Evolutionary conservation across 495 filamentous ascomycete genomes (phyloP).

Genomic region (Penicilliopsis zonata): DNA sequence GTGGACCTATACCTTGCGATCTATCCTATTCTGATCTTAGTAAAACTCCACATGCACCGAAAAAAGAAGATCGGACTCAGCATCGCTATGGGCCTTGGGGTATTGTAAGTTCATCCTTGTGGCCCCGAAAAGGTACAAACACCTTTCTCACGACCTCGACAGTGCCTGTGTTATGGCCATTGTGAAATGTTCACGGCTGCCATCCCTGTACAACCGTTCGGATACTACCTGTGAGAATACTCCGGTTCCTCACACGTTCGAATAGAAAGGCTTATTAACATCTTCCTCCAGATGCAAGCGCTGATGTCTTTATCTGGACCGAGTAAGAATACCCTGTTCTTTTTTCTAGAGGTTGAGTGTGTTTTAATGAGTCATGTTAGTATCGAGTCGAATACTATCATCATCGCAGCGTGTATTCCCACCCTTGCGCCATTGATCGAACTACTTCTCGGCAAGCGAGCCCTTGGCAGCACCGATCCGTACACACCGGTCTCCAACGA

Average conservation of each 20-base stretch:
- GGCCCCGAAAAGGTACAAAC: too few relatives aligned
- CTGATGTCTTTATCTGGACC: conserved; percentile 33
- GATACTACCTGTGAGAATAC: conserved; percentile 34
- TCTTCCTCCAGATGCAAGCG: conserved; percentile 13
- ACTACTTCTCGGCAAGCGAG: conserved; percentile 11
- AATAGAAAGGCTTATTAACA: conserved; percentile 1
- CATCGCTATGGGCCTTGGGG: conserved; percentile 29
- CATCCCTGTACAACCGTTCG: conserved; percentile 12
- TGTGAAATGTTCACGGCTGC: conserved; percentile 31
- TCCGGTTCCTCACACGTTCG: too few relatives aligned
- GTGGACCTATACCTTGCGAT: conserved; percentile 37
- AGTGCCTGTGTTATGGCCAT: conserved; percentile 14
- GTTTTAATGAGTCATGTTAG: conserved; percentile 14
- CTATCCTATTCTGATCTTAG: conserved; percentile 32
- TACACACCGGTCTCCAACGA: not conserved
- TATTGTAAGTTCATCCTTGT: conserved; percentile 7
- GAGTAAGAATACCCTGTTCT: too few relatives aligned
- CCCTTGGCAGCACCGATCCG: not conserved
- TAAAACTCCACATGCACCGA: conserved; percentile 25
- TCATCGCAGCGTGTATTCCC: conserved; percentile 38
- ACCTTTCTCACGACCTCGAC: too few relatives aligned
- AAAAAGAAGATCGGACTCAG: conserved; percentile 36
- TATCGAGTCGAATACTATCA: conserved; percentile 34
- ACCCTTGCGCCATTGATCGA: conserved; percentile 32
- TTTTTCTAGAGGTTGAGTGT: too few relatives aligned